Evolutionary conservation across 768 basidiomycete species (phyloP), one percentile per base, ranked within the genome.

Genomic region (Boletus rubescentipes): DNA sequence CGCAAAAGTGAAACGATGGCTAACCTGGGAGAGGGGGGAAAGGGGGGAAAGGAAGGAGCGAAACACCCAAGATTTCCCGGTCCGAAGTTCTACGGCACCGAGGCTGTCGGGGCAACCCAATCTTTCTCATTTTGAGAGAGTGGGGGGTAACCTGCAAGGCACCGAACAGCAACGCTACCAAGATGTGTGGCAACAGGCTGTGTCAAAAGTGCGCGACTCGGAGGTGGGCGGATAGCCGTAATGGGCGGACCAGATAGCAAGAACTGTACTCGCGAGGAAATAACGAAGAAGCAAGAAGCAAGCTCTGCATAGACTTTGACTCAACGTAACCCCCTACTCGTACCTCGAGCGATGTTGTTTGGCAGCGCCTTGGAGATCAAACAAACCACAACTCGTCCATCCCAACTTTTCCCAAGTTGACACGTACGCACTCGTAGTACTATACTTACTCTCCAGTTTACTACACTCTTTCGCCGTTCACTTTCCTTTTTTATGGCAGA

Each of bases 371-470:
- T 40, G 21, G 4, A 26, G 36, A 61, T 45, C 60, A 59, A 61
- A 61, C 52, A 61, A 49, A 0, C 32, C 61, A 52, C 42, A 56
- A 62, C 61, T 68, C 49, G 38, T 63, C 57, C 31, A 38, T 32
- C 21, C 15, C 46, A 4, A 26, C 26, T 26, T 26, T 26, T 26
- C n/a, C n/a, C n/a, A n/a, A n/a, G n/a, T n/a, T n/a, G n/a, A 26
- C 26, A 26, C 26, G 26, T 6, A 26, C 26, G 26, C 26, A 26
- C 26, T n/a, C n/a, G n/a, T n/a, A n/a, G 26, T 6, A 26, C 26
- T 26, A 6, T 26, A 26, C 26, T 26, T 26, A 26, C 26, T 26
- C 26, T 26, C 26, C 6, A 6, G 26, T 26, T 26, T 26, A 4
- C 36, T n/a, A 47, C 55, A 18, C 32, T 42, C 50, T 44, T 29